Evolutionary conservation across 352 stramenopile species (phyloP).

Genomic region (Phytophthora ohioensis): DNA sequence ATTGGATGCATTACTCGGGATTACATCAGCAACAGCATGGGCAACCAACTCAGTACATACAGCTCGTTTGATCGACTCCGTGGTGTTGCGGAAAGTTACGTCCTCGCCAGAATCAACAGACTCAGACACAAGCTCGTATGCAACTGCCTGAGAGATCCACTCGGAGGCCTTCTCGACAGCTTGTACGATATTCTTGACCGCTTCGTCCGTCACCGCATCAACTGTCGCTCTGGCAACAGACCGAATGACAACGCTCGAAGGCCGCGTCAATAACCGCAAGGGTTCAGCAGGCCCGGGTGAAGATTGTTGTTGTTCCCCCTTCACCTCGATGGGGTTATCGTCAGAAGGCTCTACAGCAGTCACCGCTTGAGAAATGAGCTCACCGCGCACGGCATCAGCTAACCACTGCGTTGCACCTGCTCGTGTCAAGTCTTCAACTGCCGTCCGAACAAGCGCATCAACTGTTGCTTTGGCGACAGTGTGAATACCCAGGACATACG

Average conservation of each 20-base stretch:
- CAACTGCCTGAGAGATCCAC: constrained; percentile 20
- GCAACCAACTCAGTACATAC: constrained; percentile 10
- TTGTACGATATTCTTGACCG: constrained; percentile 19
- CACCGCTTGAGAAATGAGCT: constrained; percentile 28
- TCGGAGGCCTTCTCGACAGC: constrained; percentile 7
- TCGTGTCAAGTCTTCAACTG: constrained; percentile 26
- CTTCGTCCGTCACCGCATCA: constrained; percentile 17
- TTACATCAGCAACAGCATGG: constrained; percentile 4
- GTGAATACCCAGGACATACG: constrained; percentile 8
- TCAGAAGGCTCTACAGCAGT: not conserved
- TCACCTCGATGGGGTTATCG: not conserved
- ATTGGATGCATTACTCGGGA: not conserved
- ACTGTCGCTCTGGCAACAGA: constrained; percentile 31
- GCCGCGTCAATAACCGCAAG: not conserved
- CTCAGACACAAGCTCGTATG: constrained; percentile 17
- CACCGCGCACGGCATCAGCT: constrained; percentile 11
- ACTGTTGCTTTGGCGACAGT: constrained; percentile 18
- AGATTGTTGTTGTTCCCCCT: not conserved
- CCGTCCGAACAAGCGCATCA: constrained; percentile 17
- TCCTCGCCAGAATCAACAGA: constrained; percentile 10
- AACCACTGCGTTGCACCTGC: constrained; percentile 32
- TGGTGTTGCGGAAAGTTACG: constrained; percentile 1
- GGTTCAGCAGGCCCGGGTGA: not conserved
- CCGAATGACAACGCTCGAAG: constrained; percentile 21
- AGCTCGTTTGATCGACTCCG: constrained; percentile 11